phyloP scores from a whole-genome alignment of 2,329 filamentous ascomycete genomes.

The Pseudovirgaria hyperparasitica region DNA sequence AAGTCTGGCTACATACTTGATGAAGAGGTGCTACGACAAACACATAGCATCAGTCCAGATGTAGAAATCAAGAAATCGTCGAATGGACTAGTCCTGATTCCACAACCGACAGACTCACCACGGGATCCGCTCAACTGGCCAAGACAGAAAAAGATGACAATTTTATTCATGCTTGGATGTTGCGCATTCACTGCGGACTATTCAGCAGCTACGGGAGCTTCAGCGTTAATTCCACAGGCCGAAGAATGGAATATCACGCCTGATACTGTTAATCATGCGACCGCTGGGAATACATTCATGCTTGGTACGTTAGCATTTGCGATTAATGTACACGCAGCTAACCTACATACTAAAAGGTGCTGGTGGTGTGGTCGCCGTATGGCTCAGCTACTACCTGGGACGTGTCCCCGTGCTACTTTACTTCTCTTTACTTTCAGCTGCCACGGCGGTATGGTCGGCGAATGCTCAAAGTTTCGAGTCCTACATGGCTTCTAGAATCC shows the following conservation, averaged over 20 bases:
- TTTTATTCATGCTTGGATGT: conserved; percentile 9
- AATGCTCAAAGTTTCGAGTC: conserved; percentile 9
- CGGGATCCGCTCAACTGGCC: conserved; percentile 23
- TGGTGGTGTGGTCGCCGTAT: conserved; percentile 13
- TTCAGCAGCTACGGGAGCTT: conserved; percentile 9
- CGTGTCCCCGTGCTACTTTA: conserved; percentile 18
- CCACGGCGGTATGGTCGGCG: conserved; percentile 10
- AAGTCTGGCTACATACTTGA: no score
- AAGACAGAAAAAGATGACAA: conserved; percentile 12
- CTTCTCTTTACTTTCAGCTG: conserved; percentile 10
- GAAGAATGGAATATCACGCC: conserved; percentile 3
- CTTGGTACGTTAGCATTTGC: no score
- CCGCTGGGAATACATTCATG: conserved; percentile 4
- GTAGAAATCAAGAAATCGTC: no score
- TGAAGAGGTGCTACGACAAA: no score
- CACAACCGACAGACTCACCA: conserved; percentile 13
- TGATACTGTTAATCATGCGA: conserved; percentile 3
- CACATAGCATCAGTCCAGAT: no score
- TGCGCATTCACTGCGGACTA: conserved; percentile 10
- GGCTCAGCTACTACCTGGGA: conserved; percentile 5
- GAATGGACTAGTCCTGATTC: no score
- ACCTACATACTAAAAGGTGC: no score
- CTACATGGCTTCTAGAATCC: conserved; percentile 14
- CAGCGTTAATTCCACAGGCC: conserved; percentile 11
- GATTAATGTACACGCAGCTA: no score